A percentile compares a stretch with the other conserved stretches of the same genome.
phyloP scores from a whole-genome alignment of 164 flowering plant species.

The Aristolochia fimbriata region DNA sequence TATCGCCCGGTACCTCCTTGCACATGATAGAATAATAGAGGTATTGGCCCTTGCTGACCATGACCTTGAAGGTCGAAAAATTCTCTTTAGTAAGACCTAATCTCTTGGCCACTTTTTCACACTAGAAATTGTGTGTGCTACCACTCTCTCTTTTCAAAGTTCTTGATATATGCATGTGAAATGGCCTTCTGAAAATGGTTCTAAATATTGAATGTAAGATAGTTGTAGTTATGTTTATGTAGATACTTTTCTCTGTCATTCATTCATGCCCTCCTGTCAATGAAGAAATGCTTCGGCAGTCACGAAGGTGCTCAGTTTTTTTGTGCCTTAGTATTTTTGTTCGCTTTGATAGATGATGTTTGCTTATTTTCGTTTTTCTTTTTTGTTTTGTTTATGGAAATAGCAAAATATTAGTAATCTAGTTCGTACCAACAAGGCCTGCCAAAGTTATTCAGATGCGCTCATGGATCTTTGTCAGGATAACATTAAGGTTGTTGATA shows the following conservation, averaged over 20 bases:
- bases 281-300: constrained; percentile 42
- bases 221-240: too few species aligned
- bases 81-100: too few species aligned
- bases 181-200: too few species aligned
- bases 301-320: constrained; percentile 35
- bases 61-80: too few species aligned
- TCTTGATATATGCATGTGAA: too few species aligned
- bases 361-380: not conserved
- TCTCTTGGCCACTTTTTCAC: too few species aligned
- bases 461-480: constrained; percentile 64
- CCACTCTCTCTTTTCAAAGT: too few species aligned
- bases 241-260: not conserved
- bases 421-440: constrained; percentile 66
- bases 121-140: too few species aligned
- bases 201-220: too few species aligned
- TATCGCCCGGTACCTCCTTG: too few species aligned
- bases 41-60: too few species aligned
- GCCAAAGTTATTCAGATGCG: constrained; percentile 72
- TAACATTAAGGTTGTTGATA: constrained; percentile 59
- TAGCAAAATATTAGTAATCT: constrained; percentile 41
- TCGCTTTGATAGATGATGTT: not conserved
- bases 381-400: constrained; percentile 1
- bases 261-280: constrained; percentile 40
- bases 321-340: not conserved
- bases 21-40: too few species aligned